Conservation (phyloP, 768 basidiomycete species). For the Hydnomerulius pinastri region DNA sequence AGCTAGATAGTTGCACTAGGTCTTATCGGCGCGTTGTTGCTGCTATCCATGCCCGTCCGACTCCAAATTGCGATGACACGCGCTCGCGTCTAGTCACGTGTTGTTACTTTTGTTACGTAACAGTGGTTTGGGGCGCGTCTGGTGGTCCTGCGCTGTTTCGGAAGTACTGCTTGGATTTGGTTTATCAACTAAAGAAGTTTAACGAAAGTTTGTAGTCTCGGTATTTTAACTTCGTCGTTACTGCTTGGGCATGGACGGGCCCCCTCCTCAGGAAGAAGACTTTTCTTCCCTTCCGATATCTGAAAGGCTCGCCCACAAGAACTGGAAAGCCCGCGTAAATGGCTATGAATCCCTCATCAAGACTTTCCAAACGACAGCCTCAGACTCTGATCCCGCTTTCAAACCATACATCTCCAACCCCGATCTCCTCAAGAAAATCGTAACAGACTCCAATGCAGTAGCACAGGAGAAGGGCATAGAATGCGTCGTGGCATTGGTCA, state of each 20-base stretch:
- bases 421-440: slow-evolving; percentile 84
- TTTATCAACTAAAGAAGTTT: background rate
- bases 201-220: slow-evolving; percentile 1
- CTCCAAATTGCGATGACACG: background rate
- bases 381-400: slow-evolving; percentile 94
- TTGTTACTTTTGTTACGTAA: slow-evolving; percentile 24
- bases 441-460: slow-evolving; percentile 89
- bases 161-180: background rate
- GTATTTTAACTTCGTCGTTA: slow-evolving; percentile 4
- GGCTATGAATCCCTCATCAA: slow-evolving; percentile 88
- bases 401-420: slow-evolving; percentile 80
- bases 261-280: slow-evolving; percentile 92
- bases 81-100: slow-evolving; percentile 22
- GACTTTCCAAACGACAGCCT: slow-evolving; percentile 85
- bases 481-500: slow-evolving; percentile 80
- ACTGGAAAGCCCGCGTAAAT: slow-evolving; percentile 97
- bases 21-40: too few relatives aligned
- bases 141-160: too few relatives aligned
- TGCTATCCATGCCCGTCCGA: too few relatives aligned
- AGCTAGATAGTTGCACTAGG: slow-evolving; percentile 22
- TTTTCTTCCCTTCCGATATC: slow-evolving; percentile 76
- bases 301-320: slow-evolving; percentile 90
- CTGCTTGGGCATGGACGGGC: slow-evolving; percentile 73
- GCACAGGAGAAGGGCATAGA: slow-evolving; percentile 98
- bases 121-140: slow-evolving; percentile 14